Conservation (phyloP, 1,284 basidiomycete species). For the Cronartium quercuum region DNA sequence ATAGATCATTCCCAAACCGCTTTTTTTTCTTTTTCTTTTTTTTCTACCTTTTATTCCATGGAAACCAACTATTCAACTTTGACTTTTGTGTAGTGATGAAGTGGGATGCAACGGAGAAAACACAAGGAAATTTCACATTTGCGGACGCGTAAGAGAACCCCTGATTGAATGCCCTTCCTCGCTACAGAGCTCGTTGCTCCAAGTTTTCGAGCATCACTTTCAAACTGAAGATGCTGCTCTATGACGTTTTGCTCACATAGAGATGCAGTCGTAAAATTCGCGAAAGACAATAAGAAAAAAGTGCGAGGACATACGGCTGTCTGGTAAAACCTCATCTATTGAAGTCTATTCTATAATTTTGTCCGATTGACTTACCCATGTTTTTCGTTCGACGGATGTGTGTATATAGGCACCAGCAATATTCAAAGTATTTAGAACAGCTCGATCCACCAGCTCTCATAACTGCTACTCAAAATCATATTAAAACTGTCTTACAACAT, state of each 20-base stretch:
- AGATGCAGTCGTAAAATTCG: not conserved
- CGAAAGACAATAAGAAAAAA: not conserved
- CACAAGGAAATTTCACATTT: not conserved
- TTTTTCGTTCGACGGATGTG: not conserved
- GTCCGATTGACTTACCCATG: not conserved
- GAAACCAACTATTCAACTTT: too few species aligned
- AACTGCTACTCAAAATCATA: not conserved
- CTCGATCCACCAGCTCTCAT: not conserved
- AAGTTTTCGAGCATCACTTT: too few species aligned
- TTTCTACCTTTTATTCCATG: not conserved
- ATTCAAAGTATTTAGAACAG: not conserved
- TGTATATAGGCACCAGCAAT: not conserved
- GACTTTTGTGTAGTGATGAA: too few species aligned
- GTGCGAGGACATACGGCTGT: not conserved
- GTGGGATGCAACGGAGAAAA: conserved; percentile 1
- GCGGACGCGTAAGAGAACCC: not conserved
- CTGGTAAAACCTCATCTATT: not conserved
- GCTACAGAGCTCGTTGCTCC: too few species aligned
- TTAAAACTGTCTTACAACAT: not conserved
- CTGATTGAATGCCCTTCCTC: not conserved
- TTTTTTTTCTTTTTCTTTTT: not conserved
- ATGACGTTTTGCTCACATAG: not conserved
- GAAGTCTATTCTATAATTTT: not conserved
- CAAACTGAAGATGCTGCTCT: not conserved
- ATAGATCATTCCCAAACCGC: too few species aligned